A percentile compares a stretch with the other conserved stretches of the same genome.
Conservation (phyloP, 2,329 filamentous ascomycete species). For the Magnaporthiopsis poae region DNA sequence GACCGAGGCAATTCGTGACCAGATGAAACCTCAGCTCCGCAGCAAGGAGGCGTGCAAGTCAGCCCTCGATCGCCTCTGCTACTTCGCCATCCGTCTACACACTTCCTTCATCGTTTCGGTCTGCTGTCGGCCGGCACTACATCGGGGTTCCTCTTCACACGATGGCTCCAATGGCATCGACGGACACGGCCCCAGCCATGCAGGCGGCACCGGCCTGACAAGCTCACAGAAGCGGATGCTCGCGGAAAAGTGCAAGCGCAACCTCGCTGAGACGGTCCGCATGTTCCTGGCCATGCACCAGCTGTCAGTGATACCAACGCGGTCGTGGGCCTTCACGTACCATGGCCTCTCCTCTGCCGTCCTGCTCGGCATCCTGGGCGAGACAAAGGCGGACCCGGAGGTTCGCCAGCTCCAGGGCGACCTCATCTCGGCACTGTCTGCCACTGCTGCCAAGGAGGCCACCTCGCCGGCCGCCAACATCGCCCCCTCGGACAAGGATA, state of each 20-base stretch:
- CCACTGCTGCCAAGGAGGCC: slow-evolving; percentile 53
- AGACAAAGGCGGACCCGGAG: slow-evolving; percentile 54
- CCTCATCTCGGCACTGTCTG: slow-evolving; percentile 52
- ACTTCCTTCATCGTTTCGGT: slow-evolving; percentile 57
- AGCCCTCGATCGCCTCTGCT: slow-evolving; percentile 51
- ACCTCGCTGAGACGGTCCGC: slow-evolving; percentile 54
- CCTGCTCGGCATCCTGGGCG: slow-evolving; percentile 52
- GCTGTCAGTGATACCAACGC: slow-evolving; percentile 54
- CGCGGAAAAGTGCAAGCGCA: slow-evolving; percentile 49
- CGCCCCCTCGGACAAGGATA: slow-evolving; percentile 46
- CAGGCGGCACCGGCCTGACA: slow-evolving; percentile 38
- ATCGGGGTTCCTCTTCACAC: slow-evolving; percentile 24
- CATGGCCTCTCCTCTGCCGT: slow-evolving; percentile 57
- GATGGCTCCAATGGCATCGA: not conserved
- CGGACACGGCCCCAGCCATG: not conserved
- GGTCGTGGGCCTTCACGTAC: slow-evolving; percentile 60
- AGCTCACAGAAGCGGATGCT: slow-evolving; percentile 43
- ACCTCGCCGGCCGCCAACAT: slow-evolving; percentile 44
- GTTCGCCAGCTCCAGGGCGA: slow-evolving; percentile 55
- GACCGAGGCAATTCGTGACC: slow-evolving; percentile 41
- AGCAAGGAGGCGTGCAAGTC: slow-evolving; percentile 55
- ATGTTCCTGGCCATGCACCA: slow-evolving; percentile 64
- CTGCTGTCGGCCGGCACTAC: slow-evolving; percentile 52
- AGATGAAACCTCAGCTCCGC: slow-evolving; percentile 42
- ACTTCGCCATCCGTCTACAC: slow-evolving; percentile 55